Percentiles rank a stretch among this genome's conserved stretches.
Evolutionary conservation across 805 yeast genomes (phyloP).

Genomic region (Candida pseudoglaebosa): DNA sequence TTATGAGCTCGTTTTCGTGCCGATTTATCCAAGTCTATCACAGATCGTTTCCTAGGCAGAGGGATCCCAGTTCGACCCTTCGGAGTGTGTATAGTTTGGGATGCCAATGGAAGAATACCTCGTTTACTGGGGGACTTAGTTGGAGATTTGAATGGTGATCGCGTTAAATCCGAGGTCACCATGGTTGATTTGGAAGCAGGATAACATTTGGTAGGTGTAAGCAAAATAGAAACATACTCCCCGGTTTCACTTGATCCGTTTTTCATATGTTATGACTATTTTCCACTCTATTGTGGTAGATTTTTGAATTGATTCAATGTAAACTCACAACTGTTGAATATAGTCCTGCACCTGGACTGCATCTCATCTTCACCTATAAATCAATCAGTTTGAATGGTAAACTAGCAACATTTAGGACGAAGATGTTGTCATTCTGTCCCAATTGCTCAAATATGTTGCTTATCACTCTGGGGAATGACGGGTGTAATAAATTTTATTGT

Average conservation of each 20-base stretch:
- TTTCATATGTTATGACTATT: not conserved
- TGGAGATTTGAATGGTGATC: slow-evolving; percentile 25
- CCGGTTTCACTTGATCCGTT: not conserved
- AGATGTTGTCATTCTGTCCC: slow-evolving; percentile 95
- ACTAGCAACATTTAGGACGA: not conserved
- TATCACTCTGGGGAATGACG: slow-evolving; percentile 47
- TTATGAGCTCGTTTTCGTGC: slow-evolving; percentile 48
- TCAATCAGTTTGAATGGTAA: not conserved
- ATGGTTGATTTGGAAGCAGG: slow-evolving; percentile 1
- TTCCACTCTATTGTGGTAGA: not conserved
- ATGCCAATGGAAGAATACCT: slow-evolving; percentile 17
- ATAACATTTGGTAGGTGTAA: slow-evolving; percentile 1
- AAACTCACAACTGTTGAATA: not conserved
- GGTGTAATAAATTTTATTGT: slow-evolving; percentile 71
- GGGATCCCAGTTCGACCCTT: slow-evolving; percentile 45
- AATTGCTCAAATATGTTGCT: slow-evolving; percentile 88
- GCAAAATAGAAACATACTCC: slow-evolving; percentile 5
- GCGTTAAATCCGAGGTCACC: not conserved
- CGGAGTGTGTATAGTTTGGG: slow-evolving; percentile 21
- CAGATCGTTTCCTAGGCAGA: slow-evolving; percentile 39
- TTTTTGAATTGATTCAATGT: not conserved
- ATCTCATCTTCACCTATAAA: slow-evolving; percentile 2
- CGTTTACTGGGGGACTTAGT: slow-evolving; percentile 33
- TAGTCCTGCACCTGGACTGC: not conserved
- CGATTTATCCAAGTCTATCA: slow-evolving; percentile 37